Conservation (phyloP, 768 basidiomycete genomes). For the Mrakia frigida region DNA sequence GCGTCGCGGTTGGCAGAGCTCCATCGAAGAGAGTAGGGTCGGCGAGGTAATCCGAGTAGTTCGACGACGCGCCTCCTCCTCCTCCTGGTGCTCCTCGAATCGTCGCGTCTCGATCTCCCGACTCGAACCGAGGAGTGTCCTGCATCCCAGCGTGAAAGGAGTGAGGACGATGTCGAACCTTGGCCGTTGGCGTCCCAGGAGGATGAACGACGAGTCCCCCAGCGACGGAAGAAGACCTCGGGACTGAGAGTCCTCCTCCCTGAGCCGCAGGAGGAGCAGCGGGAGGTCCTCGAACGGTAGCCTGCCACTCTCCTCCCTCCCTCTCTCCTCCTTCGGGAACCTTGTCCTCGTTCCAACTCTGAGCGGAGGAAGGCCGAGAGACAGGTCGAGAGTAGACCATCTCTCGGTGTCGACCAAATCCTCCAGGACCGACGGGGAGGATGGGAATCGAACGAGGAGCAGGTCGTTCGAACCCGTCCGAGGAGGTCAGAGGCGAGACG, state of each 20-base stretch:
- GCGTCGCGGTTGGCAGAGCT: conserved; percentile 23
- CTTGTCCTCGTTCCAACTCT: conserved; percentile 15
- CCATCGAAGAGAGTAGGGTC: conserved; percentile 27
- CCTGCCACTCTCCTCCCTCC: not conserved
- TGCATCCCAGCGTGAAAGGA: conserved; percentile 28
- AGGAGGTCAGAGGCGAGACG: not conserved
- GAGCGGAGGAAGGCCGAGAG: conserved; percentile 20
- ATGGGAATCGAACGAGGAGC: not conserved
- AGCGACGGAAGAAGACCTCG: not conserved
- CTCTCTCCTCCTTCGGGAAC: not conserved
- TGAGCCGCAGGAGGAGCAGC: not conserved
- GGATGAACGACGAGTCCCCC: not conserved
- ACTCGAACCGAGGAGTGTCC: not conserved
- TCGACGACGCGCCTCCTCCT: not conserved
- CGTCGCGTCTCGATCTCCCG: conserved; percentile 8
- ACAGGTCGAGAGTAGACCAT: conserved; percentile 19
- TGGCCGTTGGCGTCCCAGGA: not conserved
- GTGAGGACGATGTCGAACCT: conserved; percentile 6
- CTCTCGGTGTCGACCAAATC: conserved; percentile 25
- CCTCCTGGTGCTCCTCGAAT: not conserved
- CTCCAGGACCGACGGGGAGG: conserved; percentile 23
- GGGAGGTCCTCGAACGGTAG: conserved; percentile 18
- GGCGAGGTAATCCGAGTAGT: conserved; percentile 14
- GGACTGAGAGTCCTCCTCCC: not conserved
- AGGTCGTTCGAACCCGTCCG: conserved; percentile 1